Evolutionary conservation across 805 yeast species (phyloP).

Genomic region (Suhomyces sp.): DNA sequence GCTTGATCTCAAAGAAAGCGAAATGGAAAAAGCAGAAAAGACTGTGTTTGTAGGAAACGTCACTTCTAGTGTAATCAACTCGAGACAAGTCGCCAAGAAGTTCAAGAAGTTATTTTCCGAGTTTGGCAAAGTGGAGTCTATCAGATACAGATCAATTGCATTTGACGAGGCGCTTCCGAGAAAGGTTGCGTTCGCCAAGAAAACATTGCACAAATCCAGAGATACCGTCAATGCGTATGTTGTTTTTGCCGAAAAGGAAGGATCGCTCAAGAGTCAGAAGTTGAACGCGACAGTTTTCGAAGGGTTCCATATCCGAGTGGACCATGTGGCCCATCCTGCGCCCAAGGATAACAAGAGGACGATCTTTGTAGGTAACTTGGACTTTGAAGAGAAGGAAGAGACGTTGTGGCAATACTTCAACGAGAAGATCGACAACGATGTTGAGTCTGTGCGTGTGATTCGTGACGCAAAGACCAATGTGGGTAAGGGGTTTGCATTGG

Average conservation of each 20-base stretch:
- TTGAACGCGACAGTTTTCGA: slow-evolving; percentile 68
- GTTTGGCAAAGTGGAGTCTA: slow-evolving; percentile 60
- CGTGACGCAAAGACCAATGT: slow-evolving; percentile 91
- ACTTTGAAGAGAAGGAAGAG: slow-evolving; percentile 91
- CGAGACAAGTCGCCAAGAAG: slow-evolving; percentile 55
- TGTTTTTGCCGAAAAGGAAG: slow-evolving; percentile 60
- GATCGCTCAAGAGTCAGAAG: slow-evolving; percentile 44
- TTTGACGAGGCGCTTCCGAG: slow-evolving; percentile 86
- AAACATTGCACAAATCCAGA: slow-evolving; percentile 70
- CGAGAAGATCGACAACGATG: slow-evolving; percentile 42
- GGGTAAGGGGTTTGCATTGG: slow-evolving; percentile 97
- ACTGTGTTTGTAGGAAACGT: slow-evolving; percentile 90
- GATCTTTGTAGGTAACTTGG: slow-evolving; percentile 89
- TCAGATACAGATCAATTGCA: slow-evolving; percentile 90
- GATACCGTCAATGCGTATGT: slow-evolving; percentile 86
- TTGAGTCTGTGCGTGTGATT: slow-evolving; percentile 85
- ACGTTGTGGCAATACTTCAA: slow-evolving; percentile 79
- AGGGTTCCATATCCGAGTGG: slow-evolving; percentile 81
- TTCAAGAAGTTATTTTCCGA: slow-evolving; percentile 63
- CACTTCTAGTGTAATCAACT: slow-evolving; percentile 58
- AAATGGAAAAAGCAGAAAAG: slow-evolving; percentile 75
- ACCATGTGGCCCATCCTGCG: slow-evolving; percentile 89
- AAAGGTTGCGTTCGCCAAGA: slow-evolving; percentile 83
- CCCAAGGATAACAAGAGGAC: slow-evolving; percentile 80
- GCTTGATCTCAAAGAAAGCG: slow-evolving; percentile 63